These are phyloP conservation scores for Alternaria hordeiaustralica DNA, from an alignment of 2,329 filamentous ascomycete species.

Conservation along the genomic window DNA sequence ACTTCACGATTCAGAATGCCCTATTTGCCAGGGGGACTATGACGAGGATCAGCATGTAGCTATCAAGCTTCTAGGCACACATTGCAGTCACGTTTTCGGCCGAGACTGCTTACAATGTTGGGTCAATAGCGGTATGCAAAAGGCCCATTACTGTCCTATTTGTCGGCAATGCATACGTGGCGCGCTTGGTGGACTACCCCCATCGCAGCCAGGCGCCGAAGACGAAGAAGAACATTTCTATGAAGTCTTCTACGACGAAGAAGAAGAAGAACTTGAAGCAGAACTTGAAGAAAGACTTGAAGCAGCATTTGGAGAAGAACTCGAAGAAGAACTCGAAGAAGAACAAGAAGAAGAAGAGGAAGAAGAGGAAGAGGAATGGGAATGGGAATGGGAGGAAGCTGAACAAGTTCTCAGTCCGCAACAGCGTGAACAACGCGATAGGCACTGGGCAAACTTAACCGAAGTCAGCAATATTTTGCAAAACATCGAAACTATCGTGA, in stretches of 20 bases:
- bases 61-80: neutral
- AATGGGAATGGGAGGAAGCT: neutral
- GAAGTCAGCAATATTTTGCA: neutral
- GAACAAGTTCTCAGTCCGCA: neutral
- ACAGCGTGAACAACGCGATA: neutral
- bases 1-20: neutral
- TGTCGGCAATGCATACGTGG: neutral
- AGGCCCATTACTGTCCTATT: neutral
- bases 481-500: neutral
- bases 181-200: neutral
- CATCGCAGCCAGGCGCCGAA: neutral
- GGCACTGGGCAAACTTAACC: neutral
- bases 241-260: neutral
- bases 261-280: neutral
- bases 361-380: neutral
- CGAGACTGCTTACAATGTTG: slow-evolving; percentile 3
- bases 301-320: too few species aligned
- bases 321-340: neutral
- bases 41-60: neutral
- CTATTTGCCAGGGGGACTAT: slow-evolving; percentile 1
- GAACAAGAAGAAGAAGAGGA: neutral
- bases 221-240: neutral
- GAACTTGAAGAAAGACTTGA: too few species aligned
- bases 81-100: slow-evolving; percentile 5
- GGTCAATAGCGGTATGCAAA: neutral